Evolutionary conservation across 2,329 filamentous ascomycete species (phyloP).

Genomic region (Aspergillus piperis): DNA sequence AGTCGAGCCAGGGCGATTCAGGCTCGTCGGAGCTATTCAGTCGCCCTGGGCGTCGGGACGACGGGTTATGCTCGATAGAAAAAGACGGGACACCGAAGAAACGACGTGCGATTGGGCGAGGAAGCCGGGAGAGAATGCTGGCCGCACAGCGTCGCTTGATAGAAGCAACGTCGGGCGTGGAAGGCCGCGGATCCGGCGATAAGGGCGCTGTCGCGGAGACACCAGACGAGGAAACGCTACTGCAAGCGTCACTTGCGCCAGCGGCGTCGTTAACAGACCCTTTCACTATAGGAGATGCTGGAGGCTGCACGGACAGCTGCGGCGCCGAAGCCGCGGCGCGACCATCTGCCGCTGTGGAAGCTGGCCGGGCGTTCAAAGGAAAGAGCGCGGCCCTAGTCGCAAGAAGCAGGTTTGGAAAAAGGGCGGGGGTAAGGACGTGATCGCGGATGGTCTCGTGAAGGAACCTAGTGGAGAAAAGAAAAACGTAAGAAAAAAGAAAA

Average conservation of each 20-base stretch:
- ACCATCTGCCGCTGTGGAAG: constrained; percentile 29
- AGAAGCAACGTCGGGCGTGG: constrained; percentile 36
- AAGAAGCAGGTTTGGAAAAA: constrained; percentile 61
- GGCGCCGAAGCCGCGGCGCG: constrained; percentile 21
- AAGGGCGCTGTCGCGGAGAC: constrained; percentile 16
- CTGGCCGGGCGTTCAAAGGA: constrained; percentile 76
- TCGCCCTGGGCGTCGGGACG: not conserved
- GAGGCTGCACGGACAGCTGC: constrained; percentile 27
- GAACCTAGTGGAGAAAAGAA: constrained; percentile 37
- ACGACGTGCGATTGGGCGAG: constrained; percentile 45
- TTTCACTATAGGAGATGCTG: constrained; percentile 20
- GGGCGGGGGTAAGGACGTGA: constrained; percentile 64
- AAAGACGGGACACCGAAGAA: constrained; percentile 43
- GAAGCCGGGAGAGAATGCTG: constrained; percentile 45
- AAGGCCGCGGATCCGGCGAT: constrained; percentile 24
- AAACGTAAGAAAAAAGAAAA: constrained; percentile 14
- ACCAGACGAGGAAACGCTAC: constrained; percentile 19
- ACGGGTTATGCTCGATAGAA: constrained; percentile 2
- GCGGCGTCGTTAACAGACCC: constrained; percentile 19
- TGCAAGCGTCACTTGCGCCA: constrained; percentile 24
- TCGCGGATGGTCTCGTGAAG: constrained; percentile 54
- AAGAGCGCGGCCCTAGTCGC: constrained; percentile 76
- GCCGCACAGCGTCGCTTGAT: constrained; percentile 49
- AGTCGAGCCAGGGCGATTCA: not conserved
- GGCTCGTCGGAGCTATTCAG: not conserved